Base-by-base conservation (phyloP, 2,329 filamentous ascomycete genomes). In the Thermoascus crustaceus region DNA sequence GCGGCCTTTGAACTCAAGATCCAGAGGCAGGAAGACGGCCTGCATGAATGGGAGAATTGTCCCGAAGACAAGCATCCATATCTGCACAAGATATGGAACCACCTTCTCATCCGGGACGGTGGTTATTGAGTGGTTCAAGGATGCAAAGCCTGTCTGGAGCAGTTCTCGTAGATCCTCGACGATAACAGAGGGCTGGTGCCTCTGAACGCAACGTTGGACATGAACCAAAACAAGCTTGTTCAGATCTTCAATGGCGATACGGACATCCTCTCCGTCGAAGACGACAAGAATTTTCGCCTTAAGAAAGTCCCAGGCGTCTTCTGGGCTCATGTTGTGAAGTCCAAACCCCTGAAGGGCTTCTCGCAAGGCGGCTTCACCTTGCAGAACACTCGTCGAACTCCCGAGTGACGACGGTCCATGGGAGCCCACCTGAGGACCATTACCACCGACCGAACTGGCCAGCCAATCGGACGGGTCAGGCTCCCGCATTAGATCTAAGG, bases 1-100 rank as follows among this genome's bases (percentile, higher is more conserved):
- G 30, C 75, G 75, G 4, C 89, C 91, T 35, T 85, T 81, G 55
- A 98, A 94, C 56, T 98, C 91, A 7, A 94, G 75, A 53, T 98
- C 91, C 1, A 98, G 67, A 0, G 88, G 91, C 2, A 98, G 67
- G 54, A 98, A 95, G 1, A 95, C 88, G 1, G 89, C 87, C 64
- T 96, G 89, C 50, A 98, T 80, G 54, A 94, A 96, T 0, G 91
- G 91, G 4, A 96, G 64, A 23, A 96, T 85, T 5, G 77, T 83
- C 2, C 86, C 89, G 52, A 95, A 95, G 0, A 91, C 88, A 30
- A 91, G 80, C 40, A 93, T 76, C 91, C 91, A 98, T 54, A 95
- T 79, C 55, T 94, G 86, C 2, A 95, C 89, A 1, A 98, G 70
- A 37, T 86, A 79, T 0, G 86, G 85, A 14, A 96, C 86, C n/a